A percentile compares a stretch with the other conserved stretches of the same genome.
Conservation (phyloP, 1,284 basidiomycete genomes). For the Ganoderma leucocontextum region DNA sequence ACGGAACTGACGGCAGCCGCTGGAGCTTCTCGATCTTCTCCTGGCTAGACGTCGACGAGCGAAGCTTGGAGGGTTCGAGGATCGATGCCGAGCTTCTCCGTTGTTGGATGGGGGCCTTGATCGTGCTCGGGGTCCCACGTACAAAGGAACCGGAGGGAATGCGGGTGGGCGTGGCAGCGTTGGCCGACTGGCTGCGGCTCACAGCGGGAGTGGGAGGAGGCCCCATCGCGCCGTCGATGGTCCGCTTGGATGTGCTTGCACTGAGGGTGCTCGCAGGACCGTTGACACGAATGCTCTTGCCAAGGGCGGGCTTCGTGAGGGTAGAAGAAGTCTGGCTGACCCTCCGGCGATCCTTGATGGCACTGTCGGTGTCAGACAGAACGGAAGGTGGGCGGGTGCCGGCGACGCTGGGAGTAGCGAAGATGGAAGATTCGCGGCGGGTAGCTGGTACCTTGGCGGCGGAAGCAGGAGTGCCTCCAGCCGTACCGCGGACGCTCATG, state of each 20-base stretch:
- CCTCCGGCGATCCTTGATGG: conserved; percentile 42
- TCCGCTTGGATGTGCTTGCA: conserved; percentile 34
- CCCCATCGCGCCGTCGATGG: conserved; percentile 53
- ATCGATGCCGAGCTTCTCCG: conserved; percentile 43
- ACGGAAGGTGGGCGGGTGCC: conserved; percentile 60
- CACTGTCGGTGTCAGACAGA: conserved; percentile 60
- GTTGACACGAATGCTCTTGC: conserved; percentile 59
- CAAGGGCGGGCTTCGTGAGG: conserved; percentile 45
- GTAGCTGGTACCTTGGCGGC: conserved; percentile 48
- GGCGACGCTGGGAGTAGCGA: conserved; percentile 49
- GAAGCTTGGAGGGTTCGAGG: conserved; percentile 38
- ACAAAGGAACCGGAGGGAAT: conserved; percentile 37
- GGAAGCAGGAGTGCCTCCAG: conserved; percentile 65
- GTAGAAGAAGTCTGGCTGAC: conserved; percentile 39
- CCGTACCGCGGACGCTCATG: conserved; percentile 66
- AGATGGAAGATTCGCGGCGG: conserved; percentile 63
- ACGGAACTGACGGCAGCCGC: conserved; percentile 38
- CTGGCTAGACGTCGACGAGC: conserved; percentile 28
- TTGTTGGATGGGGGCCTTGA: conserved; percentile 30
- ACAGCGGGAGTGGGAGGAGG: conserved; percentile 49
- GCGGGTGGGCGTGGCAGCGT: conserved; percentile 36
- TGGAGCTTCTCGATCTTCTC: conserved; percentile 40
- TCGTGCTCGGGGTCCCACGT: conserved; percentile 32
- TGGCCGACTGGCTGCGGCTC: conserved; percentile 24
- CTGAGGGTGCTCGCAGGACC: conserved; percentile 48